Evolutionary conservation across 1,139 yeast species (phyloP).

Genomic region (Scheffersomyces segobiensis): DNA sequence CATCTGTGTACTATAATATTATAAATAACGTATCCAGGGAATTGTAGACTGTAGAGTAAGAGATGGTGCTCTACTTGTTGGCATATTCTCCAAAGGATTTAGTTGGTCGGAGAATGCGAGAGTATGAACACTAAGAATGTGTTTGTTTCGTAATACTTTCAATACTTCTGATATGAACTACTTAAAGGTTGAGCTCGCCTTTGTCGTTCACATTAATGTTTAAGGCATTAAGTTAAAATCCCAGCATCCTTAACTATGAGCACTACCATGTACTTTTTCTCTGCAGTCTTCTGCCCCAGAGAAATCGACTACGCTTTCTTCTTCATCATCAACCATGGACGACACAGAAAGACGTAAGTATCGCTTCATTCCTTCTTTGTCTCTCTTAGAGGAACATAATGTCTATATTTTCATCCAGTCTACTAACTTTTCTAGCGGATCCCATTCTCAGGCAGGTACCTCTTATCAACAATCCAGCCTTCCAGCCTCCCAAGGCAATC

Average conservation of each 20-base stretch:
- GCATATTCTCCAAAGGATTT: not conserved
- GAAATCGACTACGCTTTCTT: not conserved
- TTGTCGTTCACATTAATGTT: not conserved
- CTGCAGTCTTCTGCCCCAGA: not conserved
- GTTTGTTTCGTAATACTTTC: not conserved
- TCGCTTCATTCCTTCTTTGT: not conserved
- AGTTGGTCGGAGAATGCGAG: not conserved
- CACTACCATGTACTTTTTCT: not conserved
- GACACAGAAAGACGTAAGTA: constrained; percentile 24
- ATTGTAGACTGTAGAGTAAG: not conserved
- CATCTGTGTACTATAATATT: not conserved
- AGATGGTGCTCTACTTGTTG: not conserved
- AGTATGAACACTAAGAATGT: not conserved
- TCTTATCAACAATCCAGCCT: constrained; percentile 54
- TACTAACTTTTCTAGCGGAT: constrained; percentile 38
- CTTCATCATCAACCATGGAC: constrained; percentile 13
- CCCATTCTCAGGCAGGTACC: constrained; percentile 57
- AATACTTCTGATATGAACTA: not conserved
- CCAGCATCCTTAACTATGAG: not conserved
- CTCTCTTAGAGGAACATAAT: not conserved
- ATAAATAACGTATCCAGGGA: not conserved
- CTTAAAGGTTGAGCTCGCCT: not conserved
- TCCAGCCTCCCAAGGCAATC: constrained; percentile 59
- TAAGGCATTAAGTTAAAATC: not conserved
- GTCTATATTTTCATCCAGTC: not conserved